A percentile compares a stretch with the other conserved stretches of the same genome.
Evolutionary conservation across 148 eudicot species (phyloP).

Genomic region (Camellia lanceoleosa): DNA sequence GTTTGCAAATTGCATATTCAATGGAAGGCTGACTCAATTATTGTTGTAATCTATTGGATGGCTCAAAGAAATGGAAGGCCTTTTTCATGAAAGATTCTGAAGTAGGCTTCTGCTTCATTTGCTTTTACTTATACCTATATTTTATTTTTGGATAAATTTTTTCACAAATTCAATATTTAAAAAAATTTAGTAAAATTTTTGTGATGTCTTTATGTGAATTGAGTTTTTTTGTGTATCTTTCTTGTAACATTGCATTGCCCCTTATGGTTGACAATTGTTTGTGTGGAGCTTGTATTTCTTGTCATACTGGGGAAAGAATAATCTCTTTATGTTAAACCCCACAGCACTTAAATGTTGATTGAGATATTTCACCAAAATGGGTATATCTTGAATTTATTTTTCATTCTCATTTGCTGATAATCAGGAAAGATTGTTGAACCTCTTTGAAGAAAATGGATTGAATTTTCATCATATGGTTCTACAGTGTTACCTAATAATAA

Average conservation of each 20-base stretch:
- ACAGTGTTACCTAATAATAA: background rate
- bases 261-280: background rate
- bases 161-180: too few relatives aligned
- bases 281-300: background rate
- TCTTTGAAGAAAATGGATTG: background rate
- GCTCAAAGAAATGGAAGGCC: background rate
- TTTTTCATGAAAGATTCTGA: too few relatives aligned
- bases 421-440: background rate
- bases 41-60: background rate
- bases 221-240: background rate
- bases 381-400: background rate
- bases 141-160: too few relatives aligned
- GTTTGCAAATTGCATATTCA: background rate
- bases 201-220: background rate
- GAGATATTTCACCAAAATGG: background rate
- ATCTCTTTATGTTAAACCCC: background rate
- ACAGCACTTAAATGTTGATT: background rate
- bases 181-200: background rate
- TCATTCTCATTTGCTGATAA: background rate
- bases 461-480: background rate
- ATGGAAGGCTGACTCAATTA: background rate
- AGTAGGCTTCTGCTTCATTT: too few relatives aligned
- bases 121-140: too few relatives aligned
- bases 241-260: background rate
- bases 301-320: background rate